Evolutionary conservation across 495 filamentous ascomycete species (phyloP).

Genomic region (Aspergillus cavernicola): DNA sequence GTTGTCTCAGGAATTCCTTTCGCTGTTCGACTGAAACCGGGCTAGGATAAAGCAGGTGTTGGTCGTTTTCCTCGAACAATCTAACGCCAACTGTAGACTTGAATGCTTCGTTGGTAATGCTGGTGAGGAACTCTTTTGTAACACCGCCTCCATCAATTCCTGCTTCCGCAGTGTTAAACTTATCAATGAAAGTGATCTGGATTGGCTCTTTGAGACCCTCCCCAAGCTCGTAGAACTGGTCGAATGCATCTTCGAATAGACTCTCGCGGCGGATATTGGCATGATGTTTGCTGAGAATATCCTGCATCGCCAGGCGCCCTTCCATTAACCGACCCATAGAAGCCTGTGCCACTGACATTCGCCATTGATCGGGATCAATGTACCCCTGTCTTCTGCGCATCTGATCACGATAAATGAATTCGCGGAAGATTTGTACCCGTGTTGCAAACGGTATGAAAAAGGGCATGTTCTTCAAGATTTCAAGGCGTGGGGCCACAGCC

Average conservation of each 20-base stretch:
- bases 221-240: conserved; percentile 76
- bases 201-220: conserved; percentile 93
- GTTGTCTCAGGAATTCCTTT: conserved; percentile 52
- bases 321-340: conserved; percentile 37
- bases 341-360: conserved; percentile 52
- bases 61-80: conserved; percentile 81
- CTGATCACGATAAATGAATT: conserved; percentile 86
- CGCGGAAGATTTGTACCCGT: conserved; percentile 87
- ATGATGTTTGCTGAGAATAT: conserved; percentile 66
- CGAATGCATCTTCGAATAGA: conserved; percentile 81
- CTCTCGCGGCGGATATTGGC: conserved; percentile 77
- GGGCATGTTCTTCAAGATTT: conserved; percentile 93
- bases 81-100: conserved; percentile 46
- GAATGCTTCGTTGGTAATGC: conserved; percentile 86
- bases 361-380: conserved; percentile 77
- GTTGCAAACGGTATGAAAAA: conserved; percentile 94
- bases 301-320: conserved; percentile 27
- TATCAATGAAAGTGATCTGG: conserved; percentile 93
- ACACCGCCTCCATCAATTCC: conserved; percentile 97
- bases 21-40: conserved; percentile 73
- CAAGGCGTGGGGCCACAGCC: conserved; percentile 74
- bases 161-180: conserved; percentile 81
- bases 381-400: conserved; percentile 67
- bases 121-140: conserved; percentile 95
- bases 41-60: conserved; percentile 88